Base-by-base conservation (phyloP, 495 filamentous ascomycete genomes). In the Endocarpon pusillum region DNA sequence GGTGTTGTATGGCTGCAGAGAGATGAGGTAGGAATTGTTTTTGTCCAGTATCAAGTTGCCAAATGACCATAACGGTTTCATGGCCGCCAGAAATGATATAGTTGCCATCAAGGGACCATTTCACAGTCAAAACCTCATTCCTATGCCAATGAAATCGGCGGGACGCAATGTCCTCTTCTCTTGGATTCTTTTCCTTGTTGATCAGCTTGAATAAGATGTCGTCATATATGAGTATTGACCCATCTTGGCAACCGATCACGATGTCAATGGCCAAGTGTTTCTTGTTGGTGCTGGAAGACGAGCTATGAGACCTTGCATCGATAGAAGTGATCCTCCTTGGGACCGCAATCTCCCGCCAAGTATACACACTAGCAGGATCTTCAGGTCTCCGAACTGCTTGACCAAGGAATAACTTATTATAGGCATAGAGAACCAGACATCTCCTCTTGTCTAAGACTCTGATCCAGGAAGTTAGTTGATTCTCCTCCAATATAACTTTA, bases 31-130 rank as follows among this genome's bases (percentile, higher is more conserved):
- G 57, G 49, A 69, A 78, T 44, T 87, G 75, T 42, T 70, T 71
- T 39, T 72, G 71, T 20, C 72, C 73, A 1, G 87, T 94, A 39
- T 89, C 82, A 14, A 96, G 55, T 51, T 99, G 89, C 85, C 86
- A 99, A n/a, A 94, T 55, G 11, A 94, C 80, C 32, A 99, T 58
- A 3, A 89, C 84, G 1, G 82, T 83, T 53, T 96, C 89, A 9
- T 71, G 66, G 7, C 89, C 91, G 38, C 89, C 89, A 25, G 89
- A 96, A 21, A 97, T 75, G 21, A 96, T 52, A 48, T 97, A 97
- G 44, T 94, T 87, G n/a, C 86, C 91, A 65, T 96, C 87, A 44
- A 57, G 62, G 16, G 87, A 91, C 77, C 80, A 94, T 49, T 84
- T 86, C 25, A 92, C 62, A 6, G 78, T 66, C 43, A 69, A 70